Base-by-base conservation (phyloP, 768 basidiomycete genomes). In the Dictyophora rubrovolvata region DNA sequence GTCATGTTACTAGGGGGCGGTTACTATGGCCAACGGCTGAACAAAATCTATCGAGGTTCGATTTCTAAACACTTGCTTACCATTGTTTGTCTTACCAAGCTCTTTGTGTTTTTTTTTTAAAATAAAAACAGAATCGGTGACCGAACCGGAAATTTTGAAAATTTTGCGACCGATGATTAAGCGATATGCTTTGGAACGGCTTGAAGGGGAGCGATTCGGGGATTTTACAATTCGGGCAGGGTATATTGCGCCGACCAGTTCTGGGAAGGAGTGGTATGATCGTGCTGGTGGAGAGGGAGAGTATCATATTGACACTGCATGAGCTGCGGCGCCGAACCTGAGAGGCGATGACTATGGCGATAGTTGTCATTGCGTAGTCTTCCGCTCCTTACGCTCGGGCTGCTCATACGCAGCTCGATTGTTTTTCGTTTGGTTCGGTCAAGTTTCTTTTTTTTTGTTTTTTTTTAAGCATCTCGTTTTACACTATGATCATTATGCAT, bases 1-100 rank as follows among this genome's bases (percentile, higher is more conserved):
- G 68, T 85, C 49, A 96, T 98, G 93, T 81, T 98, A 34, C 85
- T 99, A 35, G 95, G 96, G 46, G 95, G 95, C 56, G 93, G 93
- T 1, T 96, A 93, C 75, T 79, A 92, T 64, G 96, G 95, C 37
- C 88, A 97, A 70, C 81, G 95, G 36, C 75, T 99, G 65, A 95
- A 95, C 77, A 98, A 97, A 74, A 94, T 96, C 56, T 97, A 93
- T 73, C 79, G 91, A 72, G 87, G 87, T 86, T 18, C 49, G 64
- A 63, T 50, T 9, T 47, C 2, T 14, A 35, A 54, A 61, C 5
- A 73, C 65, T n/a, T 48, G 46, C 46, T 48, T 42, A 47, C 56
- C 49, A 16, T 46, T 1, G 50, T 52, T 7, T 28, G 17, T 48
- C 2, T n/a, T 23, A 20, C 17, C 36, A 1, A 9, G 42, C 48